phyloP scores from a whole-genome alignment of 768 basidiomycete species.

The Russula ochroleuca region DNA sequence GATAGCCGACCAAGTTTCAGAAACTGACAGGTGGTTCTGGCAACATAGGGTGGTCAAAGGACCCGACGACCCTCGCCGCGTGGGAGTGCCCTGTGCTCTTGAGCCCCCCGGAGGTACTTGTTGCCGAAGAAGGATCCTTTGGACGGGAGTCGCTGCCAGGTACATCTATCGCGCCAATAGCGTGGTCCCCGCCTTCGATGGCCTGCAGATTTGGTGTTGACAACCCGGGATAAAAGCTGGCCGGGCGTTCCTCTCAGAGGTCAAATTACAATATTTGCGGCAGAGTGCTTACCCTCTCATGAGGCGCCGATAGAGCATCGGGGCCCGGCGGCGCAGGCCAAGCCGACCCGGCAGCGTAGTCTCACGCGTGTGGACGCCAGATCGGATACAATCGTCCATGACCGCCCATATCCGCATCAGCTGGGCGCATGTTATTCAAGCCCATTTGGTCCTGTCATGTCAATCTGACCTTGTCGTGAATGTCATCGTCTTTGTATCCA shows the following conservation, averaged over 20 bases:
- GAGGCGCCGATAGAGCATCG: constrained; percentile 81
- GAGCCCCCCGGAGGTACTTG: neutral
- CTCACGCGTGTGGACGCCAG: constrained; percentile 78
- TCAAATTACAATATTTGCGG: neutral
- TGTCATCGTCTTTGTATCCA: constrained; percentile 69
- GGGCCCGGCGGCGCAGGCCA: constrained; percentile 73
- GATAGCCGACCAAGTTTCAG: neutral
- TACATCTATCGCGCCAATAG: constrained; percentile 27
- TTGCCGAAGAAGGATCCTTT: constrained; percentile 21
- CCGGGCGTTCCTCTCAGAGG: constrained; percentile 6
- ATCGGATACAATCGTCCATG: constrained; percentile 88
- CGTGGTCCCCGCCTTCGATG: constrained; percentile 34
- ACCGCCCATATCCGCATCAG: constrained; percentile 82
- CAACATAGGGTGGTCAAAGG: constrained; percentile 72
- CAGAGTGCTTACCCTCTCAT: constrained; percentile 68
- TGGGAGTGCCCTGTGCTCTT: constrained; percentile 28
- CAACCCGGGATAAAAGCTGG: constrained; percentile 52
- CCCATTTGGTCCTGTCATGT: neutral
- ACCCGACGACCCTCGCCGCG: constrained; percentile 56
- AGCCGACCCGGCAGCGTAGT: constrained; percentile 84
- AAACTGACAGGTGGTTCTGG: constrained; percentile 75
- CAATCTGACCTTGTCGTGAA: constrained; percentile 58
- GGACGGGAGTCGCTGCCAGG: constrained; percentile 28
- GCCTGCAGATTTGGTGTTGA: constrained; percentile 37
- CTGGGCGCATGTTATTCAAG: constrained; percentile 27